Percentiles rank a stretch among this genome's conserved stretches.
These are phyloP conservation scores for Pseudofabraea citricarpa DNA, from an alignment of 2,329 filamentous ascomycete genomes.

Conservation along the genomic window DNA sequence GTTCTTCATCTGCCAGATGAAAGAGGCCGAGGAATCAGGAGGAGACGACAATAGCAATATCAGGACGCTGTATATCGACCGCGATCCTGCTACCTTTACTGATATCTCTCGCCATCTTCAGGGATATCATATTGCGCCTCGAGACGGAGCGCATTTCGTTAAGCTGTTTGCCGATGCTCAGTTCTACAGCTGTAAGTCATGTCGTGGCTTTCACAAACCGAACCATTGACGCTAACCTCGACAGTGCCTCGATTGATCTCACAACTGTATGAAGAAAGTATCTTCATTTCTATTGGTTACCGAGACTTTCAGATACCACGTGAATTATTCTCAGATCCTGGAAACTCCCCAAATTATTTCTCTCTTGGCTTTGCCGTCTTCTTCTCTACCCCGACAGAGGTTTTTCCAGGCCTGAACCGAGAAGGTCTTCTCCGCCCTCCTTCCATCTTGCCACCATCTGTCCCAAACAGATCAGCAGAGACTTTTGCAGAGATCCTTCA, in stretches of 20 bases:
- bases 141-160: constrained; percentile 82
- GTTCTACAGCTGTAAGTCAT: constrained; percentile 73
- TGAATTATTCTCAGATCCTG: constrained; percentile 77
- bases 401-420: constrained; percentile 81
- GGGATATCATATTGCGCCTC: constrained; percentile 81
- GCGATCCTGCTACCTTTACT: constrained; percentile 81
- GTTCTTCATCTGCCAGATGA: constrained; percentile 83
- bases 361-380: constrained; percentile 84
- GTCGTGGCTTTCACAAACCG: neutral
- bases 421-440: constrained; percentile 78
- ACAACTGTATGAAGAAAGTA: constrained; percentile 85
- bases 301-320: constrained; percentile 86
- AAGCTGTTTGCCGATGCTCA: constrained; percentile 91
- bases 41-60: constrained; percentile 33
- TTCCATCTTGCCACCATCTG: constrained; percentile 75
- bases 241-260: constrained; percentile 82
- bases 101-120: constrained; percentile 90
- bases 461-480: constrained; percentile 77
- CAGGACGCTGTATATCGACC: constrained; percentile 89
- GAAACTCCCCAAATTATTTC: constrained; percentile 95
- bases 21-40: constrained; percentile 51
- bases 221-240: constrained; percentile 5
- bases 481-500: constrained; percentile 80
- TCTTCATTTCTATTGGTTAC: constrained; percentile 87
- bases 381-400: constrained; percentile 73